Evolutionary conservation across 176 grass and related monocot species (phyloP), one percentile per base, ranked within the genome.

Genomic region (Elaeis guineensis): DNA sequence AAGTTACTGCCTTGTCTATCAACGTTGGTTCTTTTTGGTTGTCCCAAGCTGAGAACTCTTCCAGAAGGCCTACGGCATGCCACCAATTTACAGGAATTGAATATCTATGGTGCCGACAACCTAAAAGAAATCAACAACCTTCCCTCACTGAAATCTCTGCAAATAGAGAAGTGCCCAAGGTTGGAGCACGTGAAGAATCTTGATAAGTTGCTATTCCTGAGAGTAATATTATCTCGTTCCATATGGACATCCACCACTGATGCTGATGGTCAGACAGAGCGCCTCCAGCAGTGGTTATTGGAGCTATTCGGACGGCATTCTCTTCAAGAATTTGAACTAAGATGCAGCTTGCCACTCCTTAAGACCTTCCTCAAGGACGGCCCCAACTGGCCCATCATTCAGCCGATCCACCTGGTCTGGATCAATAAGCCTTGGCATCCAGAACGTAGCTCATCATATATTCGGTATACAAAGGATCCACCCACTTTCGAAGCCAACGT

Each of bases 331-430:
- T 93, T 93, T 2, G 77, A 84, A 59, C 71, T 87, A 57, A 77
- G 71, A 54, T 87, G 83, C 21, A 84, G 77, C 4, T 72, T 84
- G 58, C 68, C 80, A 54, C 58, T 93, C 28, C 83, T 88, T 54
- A 81, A 51, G 74, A 93, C 84, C 58, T 93, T 84, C 77, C 71
- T 93, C 50, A 59, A 93, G 0, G 64, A 84, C 30, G 77, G 83
- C 62, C 87, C 87, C 67, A 93, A 93, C 56, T 93, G 89, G 89
- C 80, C 66, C 3, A 59, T 87, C 14, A 66, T 93, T 19, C 77
- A 73, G 78, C 69, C 78, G 77, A 79, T 93, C 58, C 83, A 80
- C 5, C 83, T 84, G 77, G 84, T 88, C 54, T 49, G 74, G n/a
- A 77, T 77, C 54, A n/a, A n/a, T n/a, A n/a, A n/a, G n/a, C n/a